Evolutionary conservation across 2,329 filamentous ascomycete genomes (phyloP), one percentile per base, ranked within the genome.

Genomic region (Aspergillus niger): DNA sequence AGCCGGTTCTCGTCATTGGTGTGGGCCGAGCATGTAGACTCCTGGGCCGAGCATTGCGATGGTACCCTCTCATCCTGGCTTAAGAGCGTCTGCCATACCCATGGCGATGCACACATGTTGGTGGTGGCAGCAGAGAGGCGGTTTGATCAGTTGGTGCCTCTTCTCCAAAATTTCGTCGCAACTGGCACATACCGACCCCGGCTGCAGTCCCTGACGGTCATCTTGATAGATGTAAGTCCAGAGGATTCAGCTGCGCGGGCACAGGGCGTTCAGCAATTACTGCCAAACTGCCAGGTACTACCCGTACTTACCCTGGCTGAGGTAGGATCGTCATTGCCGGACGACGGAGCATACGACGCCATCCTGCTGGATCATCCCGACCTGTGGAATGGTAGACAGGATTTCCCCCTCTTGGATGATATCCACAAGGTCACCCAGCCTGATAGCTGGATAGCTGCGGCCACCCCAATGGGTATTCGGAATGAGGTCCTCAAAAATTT

Each of bases 21-120:
- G 13, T 58, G 55, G 55, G 48, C n/a, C 3, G 30, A 58, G 38
- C 48, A 58, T 58, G 13, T 51, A 22, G 55, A 58, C 4, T 41
- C 55, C 11, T 36, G 32, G 32, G 32, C 32, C 11, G 32, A 36
- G 11, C 32, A 36, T 36, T 36, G 32, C 11, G 32, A 15, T 36
- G 32, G 32, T 13, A 13, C 32, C 11, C 32, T 36, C 32, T 36
- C 32, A 13, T 13, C 32, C 11, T 47, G 43, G 43, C 10, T 47
- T 17, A n/a, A 10, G 10, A 17, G n/a, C 30, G 15, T 54, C 11
- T 54, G 51, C 51, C 32, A 54, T 24, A 54, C 51, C 2, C 20
- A 38, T 39, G 51, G 51, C 3, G 32, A 54, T 24, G 28, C 30
- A 10, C 28, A 13, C 22, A 20, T 32, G n/a, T 17, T 54, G 17